These are phyloP conservation scores for Actinomortierella wolfii DNA, from an alignment of 371 early-diverging fungal species.

Conservation along the genomic window DNA sequence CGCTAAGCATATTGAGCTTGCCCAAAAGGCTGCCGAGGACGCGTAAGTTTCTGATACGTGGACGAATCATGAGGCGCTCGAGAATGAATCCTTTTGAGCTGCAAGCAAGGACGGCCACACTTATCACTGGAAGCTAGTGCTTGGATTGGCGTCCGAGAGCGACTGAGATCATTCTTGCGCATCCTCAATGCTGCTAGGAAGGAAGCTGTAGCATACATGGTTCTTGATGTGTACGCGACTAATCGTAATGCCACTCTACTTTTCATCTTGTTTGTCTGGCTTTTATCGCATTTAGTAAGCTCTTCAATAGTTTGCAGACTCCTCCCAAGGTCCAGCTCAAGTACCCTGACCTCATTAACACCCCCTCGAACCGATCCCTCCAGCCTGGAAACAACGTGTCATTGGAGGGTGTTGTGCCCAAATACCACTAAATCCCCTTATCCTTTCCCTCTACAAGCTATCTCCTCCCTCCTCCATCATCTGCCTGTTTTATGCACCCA, in stretches of 20 bases:
- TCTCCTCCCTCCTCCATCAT: too few relatives aligned
- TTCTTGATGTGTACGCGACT: not conserved
- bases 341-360: conserved; percentile 33
- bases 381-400: conserved; percentile 17
- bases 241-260: not conserved
- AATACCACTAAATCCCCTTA: conserved; percentile 24
- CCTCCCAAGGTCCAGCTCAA: conserved; percentile 45
- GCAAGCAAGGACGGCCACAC: too few relatives aligned
- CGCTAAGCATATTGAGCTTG: conserved; percentile 36
- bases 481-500: too few relatives aligned
- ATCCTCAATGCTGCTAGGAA: too few relatives aligned
- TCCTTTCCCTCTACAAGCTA: too few relatives aligned
- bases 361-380: conserved; percentile 18
- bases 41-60: too few relatives aligned
- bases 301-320: conserved; percentile 8
- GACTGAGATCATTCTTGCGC: too few relatives aligned
- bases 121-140: too few relatives aligned
- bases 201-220: too few relatives aligned
- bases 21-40: conserved; percentile 27
- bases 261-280: not conserved
- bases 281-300: conserved; percentile 12
- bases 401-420: conserved; percentile 11
- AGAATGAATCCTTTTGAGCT: too few relatives aligned
- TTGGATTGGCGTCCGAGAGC: too few relatives aligned
- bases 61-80: too few relatives aligned